Evolutionary conservation across 1,139 yeast genomes (phyloP).

Genomic region (Chernovozyma sophiae-reginae): DNA sequence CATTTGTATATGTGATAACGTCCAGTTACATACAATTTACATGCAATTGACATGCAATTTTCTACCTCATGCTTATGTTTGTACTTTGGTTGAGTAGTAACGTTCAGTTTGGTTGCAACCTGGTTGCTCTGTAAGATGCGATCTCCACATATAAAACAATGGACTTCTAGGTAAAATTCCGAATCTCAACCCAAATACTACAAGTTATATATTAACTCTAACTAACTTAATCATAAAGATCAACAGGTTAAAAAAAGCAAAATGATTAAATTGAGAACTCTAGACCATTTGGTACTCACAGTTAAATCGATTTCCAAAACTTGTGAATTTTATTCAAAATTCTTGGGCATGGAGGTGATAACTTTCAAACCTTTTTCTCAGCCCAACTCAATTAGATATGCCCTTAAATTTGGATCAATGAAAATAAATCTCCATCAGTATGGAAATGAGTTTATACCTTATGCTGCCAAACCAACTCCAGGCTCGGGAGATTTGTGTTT

Average conservation of each 20-base stretch:
- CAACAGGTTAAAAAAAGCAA: background rate
- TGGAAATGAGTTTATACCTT: constrained; percentile 7
- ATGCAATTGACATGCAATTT: too few relatives aligned
- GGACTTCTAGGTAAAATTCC: too few relatives aligned
- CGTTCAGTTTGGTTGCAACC: too few relatives aligned
- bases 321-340: constrained; percentile 4
- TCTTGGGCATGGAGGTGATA: constrained; percentile 3
- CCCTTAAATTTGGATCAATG: constrained; percentile 6
- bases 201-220: too few relatives aligned
- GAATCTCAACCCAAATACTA: too few relatives aligned
- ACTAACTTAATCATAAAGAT: too few relatives aligned
- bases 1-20: too few relatives aligned
- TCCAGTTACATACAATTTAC: too few relatives aligned
- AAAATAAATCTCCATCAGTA: constrained; percentile 8
- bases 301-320: constrained; percentile 4
- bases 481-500: constrained; percentile 8
- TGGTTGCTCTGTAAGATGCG: too few relatives aligned
- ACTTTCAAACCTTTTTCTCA: constrained; percentile 3
- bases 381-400: constrained; percentile 5
- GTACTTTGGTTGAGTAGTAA: too few relatives aligned
- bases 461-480: constrained; percentile 5
- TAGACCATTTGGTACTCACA: constrained; percentile 7
- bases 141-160: too few relatives aligned
- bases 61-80: too few relatives aligned
- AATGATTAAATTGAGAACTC: constrained; percentile 2